Conservation (phyloP, 2,329 filamentous ascomycete species). For the Cladobotryum protrusum region DNA sequence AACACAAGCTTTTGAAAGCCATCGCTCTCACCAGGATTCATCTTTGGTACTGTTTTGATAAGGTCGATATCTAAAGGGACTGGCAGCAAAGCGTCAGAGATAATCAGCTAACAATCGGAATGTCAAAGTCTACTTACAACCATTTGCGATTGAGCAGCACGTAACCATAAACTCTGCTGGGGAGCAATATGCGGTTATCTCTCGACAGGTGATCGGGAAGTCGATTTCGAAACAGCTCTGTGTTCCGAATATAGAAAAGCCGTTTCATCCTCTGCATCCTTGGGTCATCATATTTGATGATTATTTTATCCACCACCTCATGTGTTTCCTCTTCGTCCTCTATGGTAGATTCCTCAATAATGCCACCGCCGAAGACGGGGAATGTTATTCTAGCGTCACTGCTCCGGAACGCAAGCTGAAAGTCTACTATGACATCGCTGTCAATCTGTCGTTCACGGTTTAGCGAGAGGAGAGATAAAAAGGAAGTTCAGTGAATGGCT, state of each 20-base stretch:
- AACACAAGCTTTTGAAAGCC: not conserved
- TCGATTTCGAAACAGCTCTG: not conserved
- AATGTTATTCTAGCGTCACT: not conserved
- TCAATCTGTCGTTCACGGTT: not conserved
- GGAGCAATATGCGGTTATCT: not conserved
- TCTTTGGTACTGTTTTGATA: not conserved
- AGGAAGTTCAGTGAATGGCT: too few relatives aligned
- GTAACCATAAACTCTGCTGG: not conserved
- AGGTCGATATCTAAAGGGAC: not conserved
- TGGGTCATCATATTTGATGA: not conserved
- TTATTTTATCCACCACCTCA: not conserved
- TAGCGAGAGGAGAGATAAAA: too few relatives aligned
- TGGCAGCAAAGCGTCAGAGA: too few relatives aligned
- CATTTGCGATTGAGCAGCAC: not conserved
- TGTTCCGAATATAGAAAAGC: not conserved
- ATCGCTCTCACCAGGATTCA: not conserved
- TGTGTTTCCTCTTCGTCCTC: not conserved
- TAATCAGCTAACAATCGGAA: too few relatives aligned
- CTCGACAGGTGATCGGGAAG: not conserved
- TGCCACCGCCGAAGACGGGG: not conserved
- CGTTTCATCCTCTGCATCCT: not conserved
- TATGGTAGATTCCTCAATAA: not conserved
- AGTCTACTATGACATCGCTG: not conserved
- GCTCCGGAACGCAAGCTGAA: not conserved
- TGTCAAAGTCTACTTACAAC: not conserved